phyloP scores from a whole-genome alignment of 129 eudicot genomes.

The carrot (Daucus carota) region DH1_v3.0 NC_030387.2:13503001-13503500 shows the following conservation, averaged over 20 bases:
- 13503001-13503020: too few species aligned
- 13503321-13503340: background rate
- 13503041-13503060: too few species aligned
- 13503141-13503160: too few species aligned
- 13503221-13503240: background rate
- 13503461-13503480: background rate
- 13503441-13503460: constrained; percentile 2
- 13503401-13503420: constrained; percentile 8
- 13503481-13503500: constrained; percentile 22
- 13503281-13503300: constrained; percentile 11
- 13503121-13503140: too few species aligned
- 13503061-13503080: too few species aligned
- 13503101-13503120: too few species aligned
- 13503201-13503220: too few species aligned
- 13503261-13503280: background rate
- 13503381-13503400: constrained; percentile 25
- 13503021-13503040: too few species aligned
- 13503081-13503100: too few species aligned
- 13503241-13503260: background rate
- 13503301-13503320: constrained; percentile 16
- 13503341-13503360: constrained; percentile 19
- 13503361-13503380: constrained; percentile 6
- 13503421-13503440: constrained; percentile 1
- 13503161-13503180: background rate
- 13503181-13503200: background rate